phyloP scores from a whole-genome alignment of 2,329 filamentous ascomycete genomes.

The Cladophialophora psammophila region DNA sequence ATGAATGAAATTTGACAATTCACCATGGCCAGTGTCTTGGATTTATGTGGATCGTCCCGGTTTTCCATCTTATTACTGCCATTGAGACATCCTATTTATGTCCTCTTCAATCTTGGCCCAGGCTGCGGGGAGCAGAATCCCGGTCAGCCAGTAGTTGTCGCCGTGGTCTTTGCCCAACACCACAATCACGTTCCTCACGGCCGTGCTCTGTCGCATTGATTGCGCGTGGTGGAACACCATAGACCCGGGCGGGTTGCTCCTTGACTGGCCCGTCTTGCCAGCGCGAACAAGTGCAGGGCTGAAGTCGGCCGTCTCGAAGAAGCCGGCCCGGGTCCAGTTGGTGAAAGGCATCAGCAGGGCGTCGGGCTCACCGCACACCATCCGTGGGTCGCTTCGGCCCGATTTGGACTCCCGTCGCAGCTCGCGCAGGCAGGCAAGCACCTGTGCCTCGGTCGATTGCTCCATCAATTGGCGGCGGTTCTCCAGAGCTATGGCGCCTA shows the following conservation, averaged over 20 bases:
- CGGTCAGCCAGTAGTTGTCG: conserved; percentile 7
- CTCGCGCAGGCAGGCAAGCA: conserved; percentile 6
- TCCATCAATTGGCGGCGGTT: conserved; percentile 8
- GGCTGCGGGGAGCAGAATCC: conserved; percentile 2
- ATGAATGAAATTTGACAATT: too few relatives aligned
- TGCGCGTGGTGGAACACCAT: conserved; percentile 1
- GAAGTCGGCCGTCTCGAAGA: conserved; percentile 6
- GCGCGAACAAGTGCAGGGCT: conserved; percentile 4
- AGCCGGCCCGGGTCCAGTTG: conserved; percentile 15
- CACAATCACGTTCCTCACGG: neutral
- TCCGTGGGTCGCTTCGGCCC: neutral
- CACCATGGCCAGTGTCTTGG: too few relatives aligned
- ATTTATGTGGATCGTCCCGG: too few relatives aligned
- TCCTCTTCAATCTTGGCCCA: conserved; percentile 8
- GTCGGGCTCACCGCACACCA: conserved; percentile 4
- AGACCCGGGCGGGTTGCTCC: conserved; percentile 2
- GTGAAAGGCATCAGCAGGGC: conserved; percentile 8
- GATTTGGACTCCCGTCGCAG: neutral
- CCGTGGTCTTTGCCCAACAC: conserved; percentile 8
- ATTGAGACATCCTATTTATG: neutral
- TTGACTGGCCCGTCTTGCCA: conserved; percentile 1
- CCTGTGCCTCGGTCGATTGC: conserved; percentile 3
- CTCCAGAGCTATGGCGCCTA: neutral
- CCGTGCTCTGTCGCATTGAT: conserved; percentile 3
- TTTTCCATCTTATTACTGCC: too few relatives aligned